Evolutionary conservation across 352 stramenopile genomes (phyloP).

Genomic region (Phytophthora sp.): DNA sequence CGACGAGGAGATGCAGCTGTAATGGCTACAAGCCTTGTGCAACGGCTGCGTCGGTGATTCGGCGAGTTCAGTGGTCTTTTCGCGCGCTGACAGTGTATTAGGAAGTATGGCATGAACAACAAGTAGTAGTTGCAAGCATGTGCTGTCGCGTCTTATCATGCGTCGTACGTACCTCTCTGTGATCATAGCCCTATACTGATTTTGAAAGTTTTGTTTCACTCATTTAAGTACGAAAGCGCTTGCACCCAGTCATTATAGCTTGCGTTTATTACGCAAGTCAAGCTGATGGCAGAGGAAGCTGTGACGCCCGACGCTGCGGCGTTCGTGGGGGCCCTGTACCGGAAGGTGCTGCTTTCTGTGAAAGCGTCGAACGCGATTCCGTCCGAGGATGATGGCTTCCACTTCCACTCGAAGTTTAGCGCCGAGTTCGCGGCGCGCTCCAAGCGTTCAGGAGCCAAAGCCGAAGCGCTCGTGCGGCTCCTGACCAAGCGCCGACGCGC

Average conservation of each 20-base stretch:
- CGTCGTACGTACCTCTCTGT: too few species aligned
- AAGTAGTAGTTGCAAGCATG: too few species aligned
- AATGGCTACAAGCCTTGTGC: too few species aligned
- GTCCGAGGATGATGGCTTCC: conserved; percentile 84
- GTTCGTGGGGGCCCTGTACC: conserved; percentile 73
- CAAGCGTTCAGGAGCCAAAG: conserved; percentile 43
- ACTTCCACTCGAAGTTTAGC: conserved; percentile 85
- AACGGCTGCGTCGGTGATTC: too few species aligned
- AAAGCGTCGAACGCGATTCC: conserved; percentile 84
- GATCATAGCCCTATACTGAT: too few species aligned
- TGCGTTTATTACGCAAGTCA: background rate
- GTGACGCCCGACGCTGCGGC: conserved; percentile 21
- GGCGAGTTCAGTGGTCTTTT: too few species aligned
- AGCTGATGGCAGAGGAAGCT: conserved; percentile 30
- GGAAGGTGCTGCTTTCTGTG: conserved; percentile 75
- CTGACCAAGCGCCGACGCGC: conserved; percentile 42
- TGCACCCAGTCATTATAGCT: conserved; percentile 16
- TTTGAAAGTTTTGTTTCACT: too few species aligned
- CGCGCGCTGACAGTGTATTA: too few species aligned
- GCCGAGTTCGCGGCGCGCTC: conserved; percentile 51
- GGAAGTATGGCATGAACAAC: too few species aligned
- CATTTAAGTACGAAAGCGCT: conserved; percentile 14
- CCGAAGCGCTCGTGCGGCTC: conserved; percentile 59
- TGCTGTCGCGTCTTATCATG: too few species aligned
- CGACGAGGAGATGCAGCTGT: too few species aligned